Conservation (phyloP, 345 rosid species). For the Moringa oleifera region DNA sequence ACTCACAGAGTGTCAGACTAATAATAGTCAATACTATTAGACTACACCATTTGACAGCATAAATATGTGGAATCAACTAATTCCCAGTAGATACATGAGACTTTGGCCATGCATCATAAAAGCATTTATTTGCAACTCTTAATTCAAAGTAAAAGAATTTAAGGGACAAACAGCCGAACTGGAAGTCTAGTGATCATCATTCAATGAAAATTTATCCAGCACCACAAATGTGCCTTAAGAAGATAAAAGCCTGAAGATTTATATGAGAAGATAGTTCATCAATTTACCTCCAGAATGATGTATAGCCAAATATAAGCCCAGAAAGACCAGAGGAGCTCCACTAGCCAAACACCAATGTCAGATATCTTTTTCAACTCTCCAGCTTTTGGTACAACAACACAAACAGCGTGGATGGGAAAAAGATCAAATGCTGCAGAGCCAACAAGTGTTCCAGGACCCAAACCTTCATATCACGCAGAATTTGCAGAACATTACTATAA, state of each 20-base stretch:
- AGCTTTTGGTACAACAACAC: constrained; percentile 91
- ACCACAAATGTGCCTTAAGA: constrained; percentile 1
- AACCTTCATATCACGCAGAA: constrained; percentile 34
- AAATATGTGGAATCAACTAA: too few relatives aligned
- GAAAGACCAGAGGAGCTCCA: constrained; percentile 94
- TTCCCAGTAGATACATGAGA: neutral
- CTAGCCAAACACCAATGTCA: constrained; percentile 93
- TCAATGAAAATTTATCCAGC: neutral
- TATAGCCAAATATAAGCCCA: constrained; percentile 97
- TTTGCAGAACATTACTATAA: constrained; percentile 6
- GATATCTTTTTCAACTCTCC: constrained; percentile 93
- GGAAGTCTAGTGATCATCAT: neutral
- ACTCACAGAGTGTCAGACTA: neutral
- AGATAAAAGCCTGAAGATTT: neutral
- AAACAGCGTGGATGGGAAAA: constrained; percentile 93
- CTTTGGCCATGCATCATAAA: neutral
- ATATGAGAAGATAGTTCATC: neutral
- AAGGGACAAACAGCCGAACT: neutral
- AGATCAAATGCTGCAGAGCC: constrained; percentile 99
- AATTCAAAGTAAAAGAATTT: constrained; percentile 3
- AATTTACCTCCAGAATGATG: constrained; percentile 79
- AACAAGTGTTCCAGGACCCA: constrained; percentile 98
- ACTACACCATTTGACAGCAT: neutral
- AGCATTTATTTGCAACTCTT: constrained; percentile 5
- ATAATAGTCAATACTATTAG: neutral